These are phyloP conservation scores for Colletotrichum trifolii DNA, from an alignment of 2,329 filamentous ascomycete species.

Conservation along the genomic window DNA sequence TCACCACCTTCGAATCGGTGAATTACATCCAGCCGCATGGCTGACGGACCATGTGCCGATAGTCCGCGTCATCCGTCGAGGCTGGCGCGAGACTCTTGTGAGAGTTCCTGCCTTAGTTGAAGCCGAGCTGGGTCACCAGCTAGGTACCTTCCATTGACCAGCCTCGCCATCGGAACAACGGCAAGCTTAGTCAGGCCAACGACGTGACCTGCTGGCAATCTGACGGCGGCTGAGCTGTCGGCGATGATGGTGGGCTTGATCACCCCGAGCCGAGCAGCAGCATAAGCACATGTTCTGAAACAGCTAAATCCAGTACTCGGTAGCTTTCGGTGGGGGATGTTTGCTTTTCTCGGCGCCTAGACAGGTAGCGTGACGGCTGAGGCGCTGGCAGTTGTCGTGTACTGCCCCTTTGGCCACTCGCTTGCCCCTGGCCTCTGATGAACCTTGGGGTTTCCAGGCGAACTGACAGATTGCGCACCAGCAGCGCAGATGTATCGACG, in stretches of 20 bases:
- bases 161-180: slow-evolving; percentile 27
- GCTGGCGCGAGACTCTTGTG: slow-evolving; percentile 18
- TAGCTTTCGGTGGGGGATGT: neutral
- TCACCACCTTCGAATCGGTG: neutral
- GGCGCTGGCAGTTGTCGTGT: too few relatives aligned
- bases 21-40: neutral
- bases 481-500: neutral
- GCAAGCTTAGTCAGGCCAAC: slow-evolving; percentile 7
- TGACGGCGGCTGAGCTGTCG: slow-evolving; percentile 12
- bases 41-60: slow-evolving; percentile 6
- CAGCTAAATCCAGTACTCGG: slow-evolving; percentile 7
- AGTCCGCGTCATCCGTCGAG: slow-evolving; percentile 33
- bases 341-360: slow-evolving; percentile 12
- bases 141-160: slow-evolving; percentile 1
- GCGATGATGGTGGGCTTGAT: slow-evolving; percentile 14
- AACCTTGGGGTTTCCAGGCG: too few relatives aligned
- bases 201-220: slow-evolving; percentile 3
- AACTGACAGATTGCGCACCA: neutral
- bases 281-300: slow-evolving; percentile 36
- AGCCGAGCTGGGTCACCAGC: neutral
- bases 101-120: slow-evolving; percentile 28
- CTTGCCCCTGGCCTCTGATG: too few relatives aligned
- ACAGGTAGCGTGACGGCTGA: neutral
- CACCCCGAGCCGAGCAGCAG: slow-evolving; percentile 30
- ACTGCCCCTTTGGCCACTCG: too few relatives aligned